phyloP scores from a whole-genome alignment of 345 rosid species.

The Jatropha curcas region DNA sequence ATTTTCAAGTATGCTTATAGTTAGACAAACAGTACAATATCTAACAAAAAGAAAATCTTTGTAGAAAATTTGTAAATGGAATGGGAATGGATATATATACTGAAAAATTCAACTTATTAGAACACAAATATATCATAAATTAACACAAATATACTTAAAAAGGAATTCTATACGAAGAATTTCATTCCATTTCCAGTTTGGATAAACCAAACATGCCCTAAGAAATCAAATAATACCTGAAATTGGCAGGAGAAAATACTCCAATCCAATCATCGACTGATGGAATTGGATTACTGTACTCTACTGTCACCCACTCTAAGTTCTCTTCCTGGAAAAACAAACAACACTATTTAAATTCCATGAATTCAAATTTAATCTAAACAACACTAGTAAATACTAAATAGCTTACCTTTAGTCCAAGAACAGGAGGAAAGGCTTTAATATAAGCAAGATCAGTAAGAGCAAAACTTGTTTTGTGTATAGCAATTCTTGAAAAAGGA shows the following conservation, averaged over 20 bases:
- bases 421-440: constrained; percentile 48
- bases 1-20: constrained; percentile 3
- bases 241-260: constrained; percentile 70
- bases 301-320: constrained; percentile 52
- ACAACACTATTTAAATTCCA: background rate
- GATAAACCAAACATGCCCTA: no score
- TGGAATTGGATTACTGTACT: constrained; percentile 46
- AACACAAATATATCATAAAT: no score
- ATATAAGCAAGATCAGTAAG: constrained; percentile 43
- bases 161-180: no score
- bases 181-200: no score
- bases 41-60: no score
- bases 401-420: constrained; percentile 49
- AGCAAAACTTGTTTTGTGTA: constrained; percentile 35
- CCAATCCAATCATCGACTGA: constrained; percentile 72
- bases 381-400: background rate
- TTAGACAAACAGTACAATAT: background rate
- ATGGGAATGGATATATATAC: no score
- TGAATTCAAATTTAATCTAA: background rate
- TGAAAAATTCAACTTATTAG: no score
- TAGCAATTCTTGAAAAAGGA: constrained; percentile 53
- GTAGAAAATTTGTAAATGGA: background rate
- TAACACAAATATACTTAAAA: no score
- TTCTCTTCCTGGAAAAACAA: constrained; percentile 45
- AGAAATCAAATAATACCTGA: constrained; percentile 38